phyloP scores from a whole-genome alignment of 164 flowering plant genomes.

The Liquidambar formosana region DNA sequence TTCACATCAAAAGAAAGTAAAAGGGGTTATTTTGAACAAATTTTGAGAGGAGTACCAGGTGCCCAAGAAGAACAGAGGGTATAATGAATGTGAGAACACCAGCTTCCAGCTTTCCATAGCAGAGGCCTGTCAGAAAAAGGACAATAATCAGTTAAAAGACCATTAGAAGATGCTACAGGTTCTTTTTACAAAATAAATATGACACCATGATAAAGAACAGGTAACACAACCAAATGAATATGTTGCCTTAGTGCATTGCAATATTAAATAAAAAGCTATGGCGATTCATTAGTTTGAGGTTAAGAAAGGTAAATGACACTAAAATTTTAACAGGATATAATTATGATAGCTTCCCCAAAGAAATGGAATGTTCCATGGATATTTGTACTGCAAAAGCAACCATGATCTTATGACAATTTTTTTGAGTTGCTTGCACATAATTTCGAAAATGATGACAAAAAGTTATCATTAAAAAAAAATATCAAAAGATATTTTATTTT shows the following conservation, averaged over 20 bases:
- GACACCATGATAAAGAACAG: background rate
- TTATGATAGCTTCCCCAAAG: background rate
- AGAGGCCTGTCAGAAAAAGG: constrained; percentile 57
- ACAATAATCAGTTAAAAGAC: background rate
- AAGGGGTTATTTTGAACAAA: background rate
- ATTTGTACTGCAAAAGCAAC: background rate
- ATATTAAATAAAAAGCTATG: background rate
- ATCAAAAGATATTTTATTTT: no score
- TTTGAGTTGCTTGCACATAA: background rate
- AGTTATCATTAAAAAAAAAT: no score
- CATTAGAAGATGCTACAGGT: background rate
- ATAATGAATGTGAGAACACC: constrained; percentile 78
- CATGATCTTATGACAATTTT: background rate
- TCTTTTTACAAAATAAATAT: background rate
- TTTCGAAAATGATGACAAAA: no score
- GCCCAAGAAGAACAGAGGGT: constrained; percentile 84
- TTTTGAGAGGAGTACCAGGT: constrained; percentile 58
- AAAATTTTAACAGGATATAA: no score
- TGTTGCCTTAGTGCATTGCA: no score
- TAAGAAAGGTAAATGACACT: no score
- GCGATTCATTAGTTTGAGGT: no score
- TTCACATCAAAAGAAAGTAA: background rate
- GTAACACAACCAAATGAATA: no score
- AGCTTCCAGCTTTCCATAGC: constrained; percentile 97
- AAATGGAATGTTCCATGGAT: background rate